These are phyloP conservation scores for Ceratopteris richardii DNA, from an alignment of 75 land plant species.

Conservation along the genomic window DNA sequence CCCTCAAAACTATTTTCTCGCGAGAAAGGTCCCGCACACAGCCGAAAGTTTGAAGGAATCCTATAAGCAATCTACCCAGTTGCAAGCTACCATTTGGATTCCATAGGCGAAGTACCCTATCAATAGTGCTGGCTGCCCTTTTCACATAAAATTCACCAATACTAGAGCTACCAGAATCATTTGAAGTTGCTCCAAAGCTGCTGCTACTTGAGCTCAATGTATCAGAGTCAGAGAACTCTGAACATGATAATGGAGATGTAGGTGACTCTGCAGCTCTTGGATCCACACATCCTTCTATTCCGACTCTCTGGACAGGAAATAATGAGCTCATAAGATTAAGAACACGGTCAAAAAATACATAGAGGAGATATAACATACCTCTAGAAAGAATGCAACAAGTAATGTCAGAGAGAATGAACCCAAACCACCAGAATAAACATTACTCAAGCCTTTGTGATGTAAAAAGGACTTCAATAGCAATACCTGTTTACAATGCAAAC, in stretches of 20 bases:
- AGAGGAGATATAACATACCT: slow-evolving; percentile 18
- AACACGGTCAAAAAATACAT: not conserved
- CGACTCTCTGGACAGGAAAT: no score
- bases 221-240: slow-evolving; percentile 1
- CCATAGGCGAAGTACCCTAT: slow-evolving; percentile 23
- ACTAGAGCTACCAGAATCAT: not conserved
- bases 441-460: slow-evolving; percentile 31
- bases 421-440: slow-evolving; percentile 37
- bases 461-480: slow-evolving; percentile 37
- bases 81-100: slow-evolving; percentile 18
- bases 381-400: slow-evolving; percentile 39
- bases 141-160: slow-evolving; percentile 13
- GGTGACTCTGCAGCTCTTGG: not conserved
- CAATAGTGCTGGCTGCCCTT: slow-evolving; percentile 23
- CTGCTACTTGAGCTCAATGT: slow-evolving; percentile 6
- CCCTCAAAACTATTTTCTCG: slow-evolving; percentile 28
- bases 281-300: no score
- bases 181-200: no score
- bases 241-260: slow-evolving; percentile 4
- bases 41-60: slow-evolving; percentile 32
- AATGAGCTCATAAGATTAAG: not conserved
- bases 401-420: slow-evolving; percentile 39
- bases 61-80: slow-evolving; percentile 29
- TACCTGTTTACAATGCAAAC: slow-evolving; percentile 22
- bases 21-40: slow-evolving; percentile 21